Evolutionary conservation across 768 basidiomycete genomes (phyloP).

Genomic region (Chalciporus pseudorubinellus): DNA sequence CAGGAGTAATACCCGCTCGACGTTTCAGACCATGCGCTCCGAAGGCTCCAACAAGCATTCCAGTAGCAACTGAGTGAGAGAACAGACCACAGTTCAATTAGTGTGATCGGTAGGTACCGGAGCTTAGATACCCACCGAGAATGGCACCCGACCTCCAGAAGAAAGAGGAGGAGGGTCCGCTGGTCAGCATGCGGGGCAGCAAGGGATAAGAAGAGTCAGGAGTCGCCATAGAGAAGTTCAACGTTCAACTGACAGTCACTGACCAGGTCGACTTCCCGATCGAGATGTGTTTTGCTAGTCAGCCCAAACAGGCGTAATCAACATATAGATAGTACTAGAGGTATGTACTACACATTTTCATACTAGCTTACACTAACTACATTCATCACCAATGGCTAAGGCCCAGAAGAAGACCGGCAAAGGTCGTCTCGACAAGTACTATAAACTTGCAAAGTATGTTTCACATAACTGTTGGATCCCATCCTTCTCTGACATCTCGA

Average conservation of each 20-base stretch:
- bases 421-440: slow-evolving; percentile 95
- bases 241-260: too few relatives aligned
- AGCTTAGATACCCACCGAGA: slow-evolving; percentile 33
- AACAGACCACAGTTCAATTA: too few relatives aligned
- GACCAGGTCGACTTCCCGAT: too few relatives aligned
- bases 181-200: slow-evolving; percentile 14
- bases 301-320: slow-evolving; percentile 19
- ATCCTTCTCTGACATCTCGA: slow-evolving; percentile 8
- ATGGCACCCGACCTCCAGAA: slow-evolving; percentile 45
- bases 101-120: too few relatives aligned
- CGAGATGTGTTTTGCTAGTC: neutral
- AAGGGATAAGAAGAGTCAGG: slow-evolving; percentile 30
- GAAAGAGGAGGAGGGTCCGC: slow-evolving; percentile 18
- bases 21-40: slow-evolving; percentile 61
- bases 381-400: slow-evolving; percentile 53
- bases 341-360: neutral
- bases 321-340: neutral
- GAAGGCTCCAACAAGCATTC: slow-evolving; percentile 64
- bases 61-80: slow-evolving; percentile 36
- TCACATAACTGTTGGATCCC: slow-evolving; percentile 1
- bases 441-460: slow-evolving; percentile 85
- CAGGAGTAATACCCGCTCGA: slow-evolving; percentile 46
- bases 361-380: neutral
- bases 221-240: slow-evolving; percentile 18
- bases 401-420: slow-evolving; percentile 96